phyloP scores from a whole-genome alignment of 768 basidiomycete species.

The Phanerochaete sordida region DNA sequence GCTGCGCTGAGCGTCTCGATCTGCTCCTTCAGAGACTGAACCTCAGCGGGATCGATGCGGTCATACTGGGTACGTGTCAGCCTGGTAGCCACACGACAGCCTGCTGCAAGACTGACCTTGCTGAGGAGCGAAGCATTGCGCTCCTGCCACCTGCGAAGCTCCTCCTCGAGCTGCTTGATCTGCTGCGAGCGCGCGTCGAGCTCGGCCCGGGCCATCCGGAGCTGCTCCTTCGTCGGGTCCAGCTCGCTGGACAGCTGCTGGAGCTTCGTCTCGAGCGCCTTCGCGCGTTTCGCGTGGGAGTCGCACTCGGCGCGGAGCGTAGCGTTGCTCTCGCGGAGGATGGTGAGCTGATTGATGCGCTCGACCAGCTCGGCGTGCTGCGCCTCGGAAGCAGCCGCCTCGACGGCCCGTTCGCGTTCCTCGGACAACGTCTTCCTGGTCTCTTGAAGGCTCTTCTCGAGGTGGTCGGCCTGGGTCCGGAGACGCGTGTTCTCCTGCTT shows the following conservation, averaged over 20 bases:
- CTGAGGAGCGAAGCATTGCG: slow-evolving; percentile 75
- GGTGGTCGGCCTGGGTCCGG: slow-evolving; percentile 72
- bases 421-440: slow-evolving; percentile 67
- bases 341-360: slow-evolving; percentile 81
- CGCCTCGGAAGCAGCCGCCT: slow-evolving; percentile 65
- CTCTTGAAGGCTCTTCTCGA: slow-evolving; percentile 68
- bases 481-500: slow-evolving; percentile 73
- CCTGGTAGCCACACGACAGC: background rate
- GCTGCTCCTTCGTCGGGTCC: slow-evolving; percentile 72
- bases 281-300: slow-evolving; percentile 60
- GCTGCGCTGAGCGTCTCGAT: slow-evolving; percentile 40
- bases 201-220: slow-evolving; percentile 65
- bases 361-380: slow-evolving; percentile 85
- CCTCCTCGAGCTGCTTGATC: slow-evolving; percentile 66
- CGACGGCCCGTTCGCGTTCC: slow-evolving; percentile 80
- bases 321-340: slow-evolving; percentile 85
- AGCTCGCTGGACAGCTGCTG: slow-evolving; percentile 56
- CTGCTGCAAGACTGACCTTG: slow-evolving; percentile 49
- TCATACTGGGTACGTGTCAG: slow-evolving; percentile 55
- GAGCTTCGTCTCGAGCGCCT: slow-evolving; percentile 64
- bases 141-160: slow-evolving; percentile 80
- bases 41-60: slow-evolving; percentile 82
- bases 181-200: slow-evolving; percentile 67
- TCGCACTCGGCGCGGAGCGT: slow-evolving; percentile 79
- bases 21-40: slow-evolving; percentile 76